Percentiles rank a stretch among this genome's conserved stretches.
Conservation (phyloP, 2,329 filamentous ascomycete species). For the Talaromyces sp. region DNA sequence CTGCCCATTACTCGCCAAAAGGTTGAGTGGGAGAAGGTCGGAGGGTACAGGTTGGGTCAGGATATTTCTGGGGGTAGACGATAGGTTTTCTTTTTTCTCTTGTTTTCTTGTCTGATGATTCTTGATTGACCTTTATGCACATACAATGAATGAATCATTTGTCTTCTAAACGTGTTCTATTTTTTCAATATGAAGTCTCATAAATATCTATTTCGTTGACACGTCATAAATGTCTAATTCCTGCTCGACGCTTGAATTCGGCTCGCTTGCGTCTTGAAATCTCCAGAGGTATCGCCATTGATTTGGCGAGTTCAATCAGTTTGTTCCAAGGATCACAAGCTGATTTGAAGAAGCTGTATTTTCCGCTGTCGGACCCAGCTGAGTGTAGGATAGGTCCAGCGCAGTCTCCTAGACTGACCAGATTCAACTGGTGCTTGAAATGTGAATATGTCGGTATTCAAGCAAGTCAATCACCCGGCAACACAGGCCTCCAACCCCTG, state of each 20-base stretch:
- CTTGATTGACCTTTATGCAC: background rate
- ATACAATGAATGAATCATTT: slow-evolving; percentile 3
- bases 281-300: no score
- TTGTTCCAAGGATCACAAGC: no score
- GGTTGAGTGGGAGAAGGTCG: slow-evolving; percentile 99
- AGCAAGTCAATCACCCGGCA: background rate
- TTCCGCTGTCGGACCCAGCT: no score
- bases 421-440: background rate
- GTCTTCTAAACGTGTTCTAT: background rate
- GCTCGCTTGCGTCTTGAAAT: no score
- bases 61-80: slow-evolving; percentile 67
- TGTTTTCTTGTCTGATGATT: slow-evolving; percentile 1
- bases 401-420: background rate
- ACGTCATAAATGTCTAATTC: background rate
- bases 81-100: slow-evolving; percentile 14
- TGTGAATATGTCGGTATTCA: background rate
- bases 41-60: slow-evolving; percentile 80
- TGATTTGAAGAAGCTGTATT: no score
- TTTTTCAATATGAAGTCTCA: slow-evolving; percentile 1
- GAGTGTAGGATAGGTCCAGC: no score
- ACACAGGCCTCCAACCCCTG: background rate
- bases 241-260: background rate
- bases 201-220: background rate
- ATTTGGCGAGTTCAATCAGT: no score
- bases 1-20: slow-evolving; percentile 95